Conservation (phyloP, 176 grass and related monocot species). For the Hordeum vulgare region MorexV3_pseudomolecules_assembly NC_058518.1:9901057-9901556, state of each 20-base stretch:
- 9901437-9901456: too few species aligned
- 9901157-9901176: background rate
- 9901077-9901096: conserved; percentile 28
- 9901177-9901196: conserved; percentile 23
- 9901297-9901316: conserved; percentile 78
- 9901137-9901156: background rate
- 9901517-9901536: background rate
- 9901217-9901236: background rate
- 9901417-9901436: too few species aligned
- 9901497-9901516: background rate
- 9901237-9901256: conserved; percentile 51
- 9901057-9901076: conserved; percentile 20
- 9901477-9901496: too few species aligned
- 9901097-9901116: conserved; percentile 42
- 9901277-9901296: conserved; percentile 63
- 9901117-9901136: conserved; percentile 38
- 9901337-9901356: background rate
- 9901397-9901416: too few species aligned
- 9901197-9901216: background rate
- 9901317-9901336: conserved; percentile 56
- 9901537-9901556: conserved; percentile 8
- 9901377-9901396: too few species aligned
- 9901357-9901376: too few species aligned
- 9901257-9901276: conserved; percentile 51
- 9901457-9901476: too few species aligned